Base-by-base conservation (phyloP, 768 basidiomycete genomes). In the Mycena olivaceomarginata region DNA sequence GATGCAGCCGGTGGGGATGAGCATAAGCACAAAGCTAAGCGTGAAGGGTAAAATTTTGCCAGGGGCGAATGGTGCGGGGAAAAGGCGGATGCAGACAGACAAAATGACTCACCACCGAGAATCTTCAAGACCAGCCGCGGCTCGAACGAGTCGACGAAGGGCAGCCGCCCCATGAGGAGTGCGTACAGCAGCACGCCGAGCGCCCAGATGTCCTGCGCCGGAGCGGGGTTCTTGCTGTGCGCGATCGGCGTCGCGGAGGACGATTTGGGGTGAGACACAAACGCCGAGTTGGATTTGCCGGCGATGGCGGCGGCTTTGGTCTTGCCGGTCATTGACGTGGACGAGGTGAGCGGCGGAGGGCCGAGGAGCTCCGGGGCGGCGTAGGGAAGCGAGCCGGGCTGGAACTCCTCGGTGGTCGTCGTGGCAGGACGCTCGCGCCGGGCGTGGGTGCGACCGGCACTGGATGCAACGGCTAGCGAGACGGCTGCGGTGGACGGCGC, bases 201-300 rank as follows among this genome's bases (percentile, higher is more conserved):
- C 0, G 98, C 97, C 98, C 98, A 99, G 40, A 99, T 93, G 79
- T 99, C 98, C 82, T 97, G 96, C 0, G 95, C 92, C 2, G 97
- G 94, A 92, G 86, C 0, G 91, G 90, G 60, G 25, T 65, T 37
- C n/a, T 59, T 76, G 71, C 12, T 69, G 16, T 40, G 25, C 13
- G 72, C 46, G 37, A 67, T 75, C 8, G 67, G 18, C 15, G 78
- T 69, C 40, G 56, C 40, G 22, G 43, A n/a, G 18, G 25, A n/a
- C 4, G 71, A n/a, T 5, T 40, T 41, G 1, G 70, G 25, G 8
- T 31, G 37, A 20, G 67, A 40, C 41, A 79, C 51, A 40, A 79
- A 79, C 11, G 65, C 78, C 5, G 75, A 76, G 59, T 68, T 80
- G 31, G 74, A 60, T 39, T 76, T 75, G 66, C 65, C 74, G 1